Percentiles rank a stretch among this genome's conserved stretches.
These are phyloP conservation scores for Populus hybrid DNA, from an alignment of 441 rosid species.

Conservation along the genomic window DNA sequence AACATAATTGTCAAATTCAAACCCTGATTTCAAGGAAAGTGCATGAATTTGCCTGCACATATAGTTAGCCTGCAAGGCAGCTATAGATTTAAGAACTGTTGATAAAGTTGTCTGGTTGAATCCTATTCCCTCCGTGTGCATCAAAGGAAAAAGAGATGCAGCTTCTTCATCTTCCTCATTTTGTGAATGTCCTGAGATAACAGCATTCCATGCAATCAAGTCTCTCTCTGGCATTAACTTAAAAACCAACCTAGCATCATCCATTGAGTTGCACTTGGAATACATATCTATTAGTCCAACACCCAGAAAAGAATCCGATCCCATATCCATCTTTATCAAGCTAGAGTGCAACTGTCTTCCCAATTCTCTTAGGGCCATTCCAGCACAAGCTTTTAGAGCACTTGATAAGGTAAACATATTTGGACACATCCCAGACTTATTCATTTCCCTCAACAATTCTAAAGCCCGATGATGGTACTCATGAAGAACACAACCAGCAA, in stretches of 20 bases:
- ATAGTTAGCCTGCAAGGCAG: slow-evolving; percentile 37
- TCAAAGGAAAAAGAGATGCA: slow-evolving; percentile 42
- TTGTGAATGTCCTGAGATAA: slow-evolving; percentile 56
- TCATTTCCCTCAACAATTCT: slow-evolving; percentile 43
- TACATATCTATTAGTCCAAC: slow-evolving; percentile 70
- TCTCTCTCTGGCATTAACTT: slow-evolving; percentile 46
- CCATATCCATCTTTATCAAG: slow-evolving; percentile 45
- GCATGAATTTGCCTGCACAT: slow-evolving; percentile 51
- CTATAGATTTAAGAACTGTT: slow-evolving; percentile 54
- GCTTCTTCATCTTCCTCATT: slow-evolving; percentile 53
- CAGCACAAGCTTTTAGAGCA: slow-evolving; percentile 60
- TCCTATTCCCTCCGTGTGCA: slow-evolving; percentile 42
- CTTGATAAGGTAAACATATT: slow-evolving; percentile 62
- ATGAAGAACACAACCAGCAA: slow-evolving; percentile 59
- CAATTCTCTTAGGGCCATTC: slow-evolving; percentile 33
- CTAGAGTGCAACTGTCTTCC: slow-evolving; percentile 54
- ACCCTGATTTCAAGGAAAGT: slow-evolving; percentile 49
- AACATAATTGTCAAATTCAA: slow-evolving; percentile 40
- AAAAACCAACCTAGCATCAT: slow-evolving; percentile 46
- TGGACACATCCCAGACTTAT: slow-evolving; percentile 38
- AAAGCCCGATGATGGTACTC: slow-evolving; percentile 40
- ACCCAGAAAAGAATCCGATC: slow-evolving; percentile 48
- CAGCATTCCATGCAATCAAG: slow-evolving; percentile 60
- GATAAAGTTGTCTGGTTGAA: slow-evolving; percentile 64
- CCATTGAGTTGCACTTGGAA: slow-evolving; percentile 41